A percentile compares a stretch with the other conserved stretches of the same genome.
These are phyloP conservation scores for Linnemannia exigua DNA, from an alignment of 192 early-diverging fungal genomes.

Conservation along the genomic window DNA sequence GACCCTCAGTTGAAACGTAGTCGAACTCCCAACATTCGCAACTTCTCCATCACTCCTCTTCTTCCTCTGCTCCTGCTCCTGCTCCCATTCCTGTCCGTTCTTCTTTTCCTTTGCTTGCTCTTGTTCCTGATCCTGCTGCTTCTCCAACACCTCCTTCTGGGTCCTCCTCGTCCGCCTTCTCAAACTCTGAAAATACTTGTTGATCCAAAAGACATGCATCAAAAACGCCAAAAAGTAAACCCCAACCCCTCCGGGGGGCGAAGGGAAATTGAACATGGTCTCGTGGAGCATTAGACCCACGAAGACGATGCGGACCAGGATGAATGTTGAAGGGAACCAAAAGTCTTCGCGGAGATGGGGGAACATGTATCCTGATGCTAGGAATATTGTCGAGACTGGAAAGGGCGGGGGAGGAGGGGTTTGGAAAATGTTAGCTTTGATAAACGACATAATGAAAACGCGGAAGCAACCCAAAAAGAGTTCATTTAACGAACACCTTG, in stretches of 20 bases:
- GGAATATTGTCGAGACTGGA: slow-evolving; percentile 19
- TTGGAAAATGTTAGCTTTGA: too few relatives aligned
- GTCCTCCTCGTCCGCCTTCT: neutral
- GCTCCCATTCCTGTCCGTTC: neutral
- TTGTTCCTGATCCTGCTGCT: neutral
- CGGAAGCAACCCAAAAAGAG: too few relatives aligned
- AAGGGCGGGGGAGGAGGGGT: neutral
- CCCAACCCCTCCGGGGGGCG: neutral
- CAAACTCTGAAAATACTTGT: slow-evolving; percentile 11
- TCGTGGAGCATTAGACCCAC: slow-evolving; percentile 22
- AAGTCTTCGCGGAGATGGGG: slow-evolving; percentile 31
- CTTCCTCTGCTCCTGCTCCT: too few relatives aligned
- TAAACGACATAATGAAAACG: too few relatives aligned
- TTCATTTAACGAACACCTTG: too few relatives aligned
- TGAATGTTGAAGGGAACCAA: slow-evolving; percentile 33
- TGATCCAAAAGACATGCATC: slow-evolving; percentile 33
- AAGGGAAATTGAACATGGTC: slow-evolving; percentile 6
- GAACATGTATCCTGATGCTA: slow-evolving; percentile 28
- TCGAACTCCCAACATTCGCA: neutral
- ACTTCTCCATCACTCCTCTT: too few relatives aligned
- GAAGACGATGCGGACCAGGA: slow-evolving; percentile 21
- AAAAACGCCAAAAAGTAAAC: slow-evolving; percentile 22
- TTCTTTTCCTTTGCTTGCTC: neutral
- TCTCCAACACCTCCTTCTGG: neutral
- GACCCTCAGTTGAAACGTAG: slow-evolving; percentile 14